Conservation (phyloP, 2,329 filamentous ascomycete genomes). For the Scortechinia acanthostroma region DNA sequence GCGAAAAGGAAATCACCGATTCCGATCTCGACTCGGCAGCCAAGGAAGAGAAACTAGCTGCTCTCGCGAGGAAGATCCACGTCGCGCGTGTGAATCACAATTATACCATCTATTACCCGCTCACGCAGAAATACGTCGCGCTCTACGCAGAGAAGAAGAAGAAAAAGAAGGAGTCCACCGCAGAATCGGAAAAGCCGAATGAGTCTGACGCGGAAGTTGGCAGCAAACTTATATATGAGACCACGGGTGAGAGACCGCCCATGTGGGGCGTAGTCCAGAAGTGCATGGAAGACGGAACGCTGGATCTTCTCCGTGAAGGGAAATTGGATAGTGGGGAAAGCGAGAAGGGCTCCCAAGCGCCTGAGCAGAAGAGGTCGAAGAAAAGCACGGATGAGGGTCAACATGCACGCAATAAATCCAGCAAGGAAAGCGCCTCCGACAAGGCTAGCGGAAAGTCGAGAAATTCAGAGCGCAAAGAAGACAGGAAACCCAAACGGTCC, state of each 20-base stretch:
- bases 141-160: conserved; percentile 31
- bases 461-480: too few relatives aligned
- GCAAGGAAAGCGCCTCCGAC: too few relatives aligned
- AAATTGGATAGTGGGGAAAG: not conserved
- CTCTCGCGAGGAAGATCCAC: conserved; percentile 27
- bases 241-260: conserved; percentile 19
- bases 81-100: conserved; percentile 48
- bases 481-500: not conserved
- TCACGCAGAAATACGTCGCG: conserved; percentile 49
- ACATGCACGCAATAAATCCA: too few relatives aligned
- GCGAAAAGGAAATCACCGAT: conserved; percentile 26
- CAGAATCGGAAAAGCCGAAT: not conserved
- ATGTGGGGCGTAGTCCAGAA: conserved; percentile 33
- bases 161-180: not conserved
- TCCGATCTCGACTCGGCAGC: conserved; percentile 16
- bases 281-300: conserved; percentile 25
- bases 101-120: conserved; percentile 54
- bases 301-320: not conserved
- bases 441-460: too few relatives aligned
- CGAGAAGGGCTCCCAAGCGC: not conserved
- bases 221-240: conserved; percentile 9
- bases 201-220: not conserved
- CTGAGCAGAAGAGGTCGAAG: not conserved
- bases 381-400: too few relatives aligned
- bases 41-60: conserved; percentile 12